These are phyloP conservation scores for Alternaria solani DNA, from an alignment of 2,329 filamentous ascomycete genomes.

Conservation along the genomic window DNA sequence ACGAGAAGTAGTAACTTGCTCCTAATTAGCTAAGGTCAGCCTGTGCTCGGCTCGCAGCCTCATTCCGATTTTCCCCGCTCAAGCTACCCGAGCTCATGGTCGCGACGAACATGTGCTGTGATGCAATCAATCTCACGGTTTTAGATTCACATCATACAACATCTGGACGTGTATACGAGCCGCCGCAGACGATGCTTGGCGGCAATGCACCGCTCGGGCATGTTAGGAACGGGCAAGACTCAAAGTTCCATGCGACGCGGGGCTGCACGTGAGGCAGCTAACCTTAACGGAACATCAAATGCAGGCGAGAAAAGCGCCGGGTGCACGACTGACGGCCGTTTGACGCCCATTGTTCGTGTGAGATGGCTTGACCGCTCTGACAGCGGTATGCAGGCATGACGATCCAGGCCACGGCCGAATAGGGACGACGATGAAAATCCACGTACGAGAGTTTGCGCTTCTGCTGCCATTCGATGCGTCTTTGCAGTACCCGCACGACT, in stretches of 20 bases:
- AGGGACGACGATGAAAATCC: constrained; percentile 17
- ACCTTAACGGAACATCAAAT: constrained; percentile 42
- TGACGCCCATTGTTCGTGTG: constrained; percentile 10
- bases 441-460: constrained; percentile 60
- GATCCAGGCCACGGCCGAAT: constrained; percentile 12
- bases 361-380: constrained; percentile 19
- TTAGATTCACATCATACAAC: neutral
- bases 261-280: constrained; percentile 34
- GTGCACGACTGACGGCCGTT: constrained; percentile 14
- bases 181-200: constrained; percentile 25
- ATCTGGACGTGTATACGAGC: constrained; percentile 9
- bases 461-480: constrained; percentile 56
- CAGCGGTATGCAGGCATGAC: constrained; percentile 33
- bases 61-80: constrained; percentile 22
- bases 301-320: constrained; percentile 18
- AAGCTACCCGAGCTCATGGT: neutral
- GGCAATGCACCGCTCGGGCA: constrained; percentile 16
- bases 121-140: neutral
- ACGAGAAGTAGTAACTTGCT: constrained; percentile 74
- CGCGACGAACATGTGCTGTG: neutral
- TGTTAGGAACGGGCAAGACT: constrained; percentile 8
- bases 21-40: constrained; percentile 59
- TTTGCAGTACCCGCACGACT: constrained; percentile 62
- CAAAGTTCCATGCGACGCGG: constrained; percentile 24
- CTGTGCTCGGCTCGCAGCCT: constrained; percentile 18